A percentile compares a stretch with the other conserved stretches of the same genome.
phyloP scores from a whole-genome alignment of 495 filamentous ascomycete species.

The Daldinia grandis region DNA sequence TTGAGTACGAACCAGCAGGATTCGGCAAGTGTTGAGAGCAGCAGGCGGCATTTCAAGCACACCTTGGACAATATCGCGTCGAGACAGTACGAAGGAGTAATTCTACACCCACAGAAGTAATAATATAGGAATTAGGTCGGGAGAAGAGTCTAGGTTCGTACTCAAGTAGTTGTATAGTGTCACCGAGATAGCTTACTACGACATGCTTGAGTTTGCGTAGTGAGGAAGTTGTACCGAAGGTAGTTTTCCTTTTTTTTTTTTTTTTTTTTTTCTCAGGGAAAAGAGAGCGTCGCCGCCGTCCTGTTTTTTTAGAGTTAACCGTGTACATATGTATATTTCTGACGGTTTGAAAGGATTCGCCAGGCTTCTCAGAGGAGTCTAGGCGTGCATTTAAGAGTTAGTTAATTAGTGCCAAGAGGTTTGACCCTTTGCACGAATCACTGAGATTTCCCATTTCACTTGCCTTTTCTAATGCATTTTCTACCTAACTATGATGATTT shows the following conservation, averaged over 20 bases:
- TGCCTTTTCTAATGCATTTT: background rate
- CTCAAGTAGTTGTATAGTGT: background rate
- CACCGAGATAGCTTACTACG: background rate
- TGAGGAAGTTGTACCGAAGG: constrained; percentile 18
- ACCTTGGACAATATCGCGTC: constrained; percentile 92
- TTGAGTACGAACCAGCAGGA: constrained; percentile 82
- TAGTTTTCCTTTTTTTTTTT: background rate
- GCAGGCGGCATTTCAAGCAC: constrained; percentile 89
- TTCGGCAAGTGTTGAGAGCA: constrained; percentile 79
- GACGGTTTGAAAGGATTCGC: constrained; percentile 37
- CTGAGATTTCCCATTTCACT: background rate
- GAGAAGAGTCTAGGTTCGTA: background rate
- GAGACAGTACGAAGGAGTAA: constrained; percentile 91
- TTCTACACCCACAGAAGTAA: constrained; percentile 73
- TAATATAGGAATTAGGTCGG: background rate
- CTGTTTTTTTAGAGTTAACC: constrained; percentile 24
- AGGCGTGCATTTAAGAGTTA: constrained; percentile 28
- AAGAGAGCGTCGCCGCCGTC: background rate
- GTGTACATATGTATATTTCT: constrained; percentile 48
- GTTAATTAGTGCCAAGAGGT: constrained; percentile 20
- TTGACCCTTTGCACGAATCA: background rate
- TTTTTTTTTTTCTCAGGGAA: background rate
- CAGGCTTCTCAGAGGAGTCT: constrained; percentile 37
- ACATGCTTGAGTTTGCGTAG: constrained; percentile 7
- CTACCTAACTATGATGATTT: background rate